Evolutionary conservation across 2,329 filamentous ascomycete species (phyloP).

Genomic region (Cytospora piceicola): DNA sequence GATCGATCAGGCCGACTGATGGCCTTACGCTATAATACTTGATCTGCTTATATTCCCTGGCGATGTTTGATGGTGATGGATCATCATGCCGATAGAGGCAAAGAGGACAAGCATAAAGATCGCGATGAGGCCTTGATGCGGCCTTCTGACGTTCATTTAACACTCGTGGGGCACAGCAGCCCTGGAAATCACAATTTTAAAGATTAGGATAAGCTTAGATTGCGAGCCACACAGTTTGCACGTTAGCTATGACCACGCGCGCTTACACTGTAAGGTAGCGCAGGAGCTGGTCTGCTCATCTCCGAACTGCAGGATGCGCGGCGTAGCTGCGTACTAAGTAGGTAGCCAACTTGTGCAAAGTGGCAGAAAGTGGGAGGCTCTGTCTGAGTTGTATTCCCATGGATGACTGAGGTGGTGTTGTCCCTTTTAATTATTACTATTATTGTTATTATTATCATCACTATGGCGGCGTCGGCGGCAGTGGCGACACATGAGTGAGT

Average conservation of each 20-base stretch:
- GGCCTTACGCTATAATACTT: background rate
- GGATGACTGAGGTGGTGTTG: too few species aligned
- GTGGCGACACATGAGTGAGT: too few species aligned
- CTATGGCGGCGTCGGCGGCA: too few species aligned
- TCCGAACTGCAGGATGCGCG: background rate
- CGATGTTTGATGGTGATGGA: background rate
- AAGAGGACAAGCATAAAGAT: background rate
- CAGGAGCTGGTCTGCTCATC: slow-evolving; percentile 4
- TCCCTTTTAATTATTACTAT: too few species aligned
- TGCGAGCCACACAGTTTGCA: background rate
- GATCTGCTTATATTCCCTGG: background rate
- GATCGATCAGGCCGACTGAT: slow-evolving; percentile 1
- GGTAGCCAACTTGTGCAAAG: too few species aligned
- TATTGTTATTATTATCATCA: too few species aligned
- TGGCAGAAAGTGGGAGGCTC: too few species aligned
- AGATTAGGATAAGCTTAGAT: slow-evolving; percentile 26
- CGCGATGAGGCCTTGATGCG: background rate
- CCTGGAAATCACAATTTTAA: slow-evolving; percentile 4
- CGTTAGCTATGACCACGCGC: background rate
- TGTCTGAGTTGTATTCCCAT: too few species aligned
- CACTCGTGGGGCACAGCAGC: background rate
- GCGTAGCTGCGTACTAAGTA: too few species aligned
- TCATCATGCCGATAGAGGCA: slow-evolving; percentile 3
- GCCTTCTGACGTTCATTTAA: slow-evolving; percentile 18
- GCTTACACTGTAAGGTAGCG: background rate